These are phyloP conservation scores for Magnolia kwangsiensis DNA, from an alignment of 164 flowering plant genomes.

Conservation along the genomic window DNA sequence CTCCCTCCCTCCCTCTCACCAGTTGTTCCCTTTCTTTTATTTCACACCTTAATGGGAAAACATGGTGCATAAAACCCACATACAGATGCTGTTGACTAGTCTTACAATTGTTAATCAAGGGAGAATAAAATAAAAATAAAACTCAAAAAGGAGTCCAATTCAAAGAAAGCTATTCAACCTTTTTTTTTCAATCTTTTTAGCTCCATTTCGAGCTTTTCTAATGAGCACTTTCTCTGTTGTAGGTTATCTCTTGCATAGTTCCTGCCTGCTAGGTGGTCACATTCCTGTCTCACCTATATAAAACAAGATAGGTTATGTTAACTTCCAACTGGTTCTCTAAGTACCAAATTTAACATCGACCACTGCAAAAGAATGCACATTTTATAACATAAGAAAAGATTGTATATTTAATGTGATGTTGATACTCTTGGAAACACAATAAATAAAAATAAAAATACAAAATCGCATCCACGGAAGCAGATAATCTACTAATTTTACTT, in stretches of 20 bases:
- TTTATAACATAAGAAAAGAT: background rate
- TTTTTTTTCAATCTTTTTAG: conserved; percentile 35
- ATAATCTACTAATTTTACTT: background rate
- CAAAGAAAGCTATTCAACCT: conserved; percentile 34
- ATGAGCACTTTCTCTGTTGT: conserved; percentile 18
- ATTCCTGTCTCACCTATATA: conserved; percentile 66
- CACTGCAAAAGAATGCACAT: background rate
- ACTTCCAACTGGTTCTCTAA: background rate
- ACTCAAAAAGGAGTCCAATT: background rate
- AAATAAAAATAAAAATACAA: too few species aligned
- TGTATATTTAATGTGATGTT: too few species aligned
- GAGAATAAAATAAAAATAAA: background rate
- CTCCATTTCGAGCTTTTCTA: conserved; percentile 46
- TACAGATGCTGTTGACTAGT: too few species aligned
- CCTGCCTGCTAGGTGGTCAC: conserved; percentile 57
- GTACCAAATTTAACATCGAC: background rate
- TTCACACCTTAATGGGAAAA: too few species aligned
- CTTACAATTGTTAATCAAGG: background rate
- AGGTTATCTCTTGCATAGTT: conserved; percentile 31
- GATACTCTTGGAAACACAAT: background rate
- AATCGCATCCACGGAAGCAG: background rate
- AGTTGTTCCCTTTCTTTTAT: too few species aligned
- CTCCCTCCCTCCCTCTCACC: too few species aligned
- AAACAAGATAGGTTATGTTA: background rate
- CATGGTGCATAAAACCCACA: too few species aligned